These are phyloP conservation scores for Candida cerambycidarum DNA, from an alignment of 805 yeast species.

Conservation along the genomic window DNA sequence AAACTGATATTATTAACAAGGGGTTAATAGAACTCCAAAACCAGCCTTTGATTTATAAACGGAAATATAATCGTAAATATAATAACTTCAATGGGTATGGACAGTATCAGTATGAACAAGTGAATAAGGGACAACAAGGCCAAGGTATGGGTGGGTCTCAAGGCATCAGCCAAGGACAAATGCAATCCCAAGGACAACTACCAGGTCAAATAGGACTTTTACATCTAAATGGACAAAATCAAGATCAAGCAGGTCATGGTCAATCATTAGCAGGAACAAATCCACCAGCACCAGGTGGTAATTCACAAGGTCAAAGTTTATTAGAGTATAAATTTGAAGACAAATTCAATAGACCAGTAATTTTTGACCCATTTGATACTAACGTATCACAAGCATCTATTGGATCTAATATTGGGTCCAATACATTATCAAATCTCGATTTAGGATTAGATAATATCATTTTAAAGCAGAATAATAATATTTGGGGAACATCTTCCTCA, in stretches of 20 bases:
- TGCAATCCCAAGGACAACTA: too few species aligned
- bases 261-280: neutral
- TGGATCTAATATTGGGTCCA: conserved; percentile 2
- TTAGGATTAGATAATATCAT: conserved; percentile 2
- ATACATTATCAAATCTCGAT: conserved; percentile 2
- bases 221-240: too few species aligned
- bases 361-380: conserved; percentile 10
- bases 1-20: conserved; percentile 32
- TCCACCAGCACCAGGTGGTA: neutral
- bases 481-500: conserved; percentile 10
- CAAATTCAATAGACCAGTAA: conserved; percentile 3
- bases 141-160: neutral
- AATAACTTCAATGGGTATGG: neutral
- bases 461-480: conserved; percentile 8
- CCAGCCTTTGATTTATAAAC: conserved; percentile 25
- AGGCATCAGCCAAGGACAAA: neutral
- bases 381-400: neutral
- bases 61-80: conserved; percentile 9
- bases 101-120: neutral
- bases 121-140: neutral
- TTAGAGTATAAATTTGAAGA: conserved; percentile 2
- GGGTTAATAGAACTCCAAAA: conserved; percentile 32
- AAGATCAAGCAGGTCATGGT: neutral
- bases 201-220: neutral
- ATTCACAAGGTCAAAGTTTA: neutral